A percentile compares a stretch with the other conserved stretches of the same genome.
Evolutionary conservation across 2,329 filamentous ascomycete genomes (phyloP).

Genomic region (Drechslerella stenobrocha): DNA sequence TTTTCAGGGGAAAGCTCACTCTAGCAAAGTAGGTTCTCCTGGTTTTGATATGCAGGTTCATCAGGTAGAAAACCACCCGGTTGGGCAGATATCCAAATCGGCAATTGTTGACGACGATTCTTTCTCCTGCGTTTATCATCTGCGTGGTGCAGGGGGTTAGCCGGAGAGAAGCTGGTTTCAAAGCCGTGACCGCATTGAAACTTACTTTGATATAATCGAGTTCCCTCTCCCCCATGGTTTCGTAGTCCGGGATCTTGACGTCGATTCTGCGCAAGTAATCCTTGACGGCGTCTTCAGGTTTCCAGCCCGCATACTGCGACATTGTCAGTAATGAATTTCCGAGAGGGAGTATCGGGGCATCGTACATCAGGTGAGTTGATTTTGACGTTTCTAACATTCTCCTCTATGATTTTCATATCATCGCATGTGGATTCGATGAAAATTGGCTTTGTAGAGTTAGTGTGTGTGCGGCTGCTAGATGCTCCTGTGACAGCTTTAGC

Average conservation of each 20-base stretch:
- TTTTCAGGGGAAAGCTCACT: conserved; percentile 55
- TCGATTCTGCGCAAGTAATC: conserved; percentile 89
- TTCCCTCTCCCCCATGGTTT: conserved; percentile 92
- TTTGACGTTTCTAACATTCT: conserved; percentile 96
- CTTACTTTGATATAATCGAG: conserved; percentile 86
- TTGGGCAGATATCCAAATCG: conserved; percentile 96
- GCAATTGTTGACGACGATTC: conserved; percentile 94
- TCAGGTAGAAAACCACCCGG: conserved; percentile 95
- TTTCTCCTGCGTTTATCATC: conserved; percentile 96
- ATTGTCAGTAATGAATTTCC: conserved; percentile 7
- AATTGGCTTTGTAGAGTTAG: conserved; percentile 68
- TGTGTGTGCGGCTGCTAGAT: conserved; percentile 6
- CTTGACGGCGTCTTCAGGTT: conserved; percentile 85
- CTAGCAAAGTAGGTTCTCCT: conserved; percentile 91
- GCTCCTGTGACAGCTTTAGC: conserved; percentile 26
- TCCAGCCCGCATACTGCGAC: conserved; percentile 80
- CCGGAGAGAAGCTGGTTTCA: conserved; percentile 2
- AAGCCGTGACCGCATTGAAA: conserved; percentile 12
- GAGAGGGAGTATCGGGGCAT: background rate
- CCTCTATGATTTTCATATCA: conserved; percentile 87
- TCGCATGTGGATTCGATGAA: conserved; percentile 97
- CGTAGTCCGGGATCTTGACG: conserved; percentile 89
- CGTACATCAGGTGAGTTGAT: conserved; percentile 92
- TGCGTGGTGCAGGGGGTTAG: conserved; percentile 49
- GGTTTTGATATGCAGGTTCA: conserved; percentile 95